A percentile compares a stretch with the other conserved stretches of the same genome.
Evolutionary conservation across 2,329 filamentous ascomycete species (phyloP).

Genomic region (Fusarium sp.): DNA sequence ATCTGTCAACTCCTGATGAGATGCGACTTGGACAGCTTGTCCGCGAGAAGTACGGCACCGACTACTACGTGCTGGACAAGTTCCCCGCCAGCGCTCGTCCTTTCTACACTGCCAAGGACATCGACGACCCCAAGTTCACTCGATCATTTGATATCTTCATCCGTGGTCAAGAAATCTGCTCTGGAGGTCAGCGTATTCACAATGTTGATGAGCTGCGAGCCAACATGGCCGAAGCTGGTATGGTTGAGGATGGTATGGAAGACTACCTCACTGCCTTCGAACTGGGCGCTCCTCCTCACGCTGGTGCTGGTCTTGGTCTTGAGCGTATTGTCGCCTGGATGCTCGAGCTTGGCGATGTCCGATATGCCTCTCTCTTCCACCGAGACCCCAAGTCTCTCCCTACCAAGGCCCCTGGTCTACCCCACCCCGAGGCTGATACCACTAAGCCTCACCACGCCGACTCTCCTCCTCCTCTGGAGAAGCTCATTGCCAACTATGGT

Average conservation of each 20-base stretch:
- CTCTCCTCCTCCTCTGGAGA: slow-evolving; percentile 79
- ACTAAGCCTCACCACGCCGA: slow-evolving; percentile 59
- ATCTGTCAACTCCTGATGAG: slow-evolving; percentile 86
- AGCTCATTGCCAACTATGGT: slow-evolving; percentile 94
- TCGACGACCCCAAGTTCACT: slow-evolving; percentile 76
- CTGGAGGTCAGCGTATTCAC: slow-evolving; percentile 93
- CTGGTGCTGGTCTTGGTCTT: slow-evolving; percentile 88
- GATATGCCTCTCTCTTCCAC: slow-evolving; percentile 87
- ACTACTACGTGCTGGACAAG: slow-evolving; percentile 95
- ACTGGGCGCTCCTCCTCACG: slow-evolving; percentile 88
- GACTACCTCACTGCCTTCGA: slow-evolving; percentile 92
- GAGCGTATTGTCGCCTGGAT: slow-evolving; percentile 90
- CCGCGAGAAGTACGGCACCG: slow-evolving; percentile 86
- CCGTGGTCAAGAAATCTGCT: slow-evolving; percentile 91
- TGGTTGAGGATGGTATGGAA: slow-evolving; percentile 85
- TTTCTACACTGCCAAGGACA: slow-evolving; percentile 91
- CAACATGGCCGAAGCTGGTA: slow-evolving; percentile 80
- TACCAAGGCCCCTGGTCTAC: slow-evolving; percentile 71
- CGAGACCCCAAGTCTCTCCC: slow-evolving; percentile 91
- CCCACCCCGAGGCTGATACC: slow-evolving; percentile 89
- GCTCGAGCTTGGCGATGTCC: slow-evolving; percentile 87
- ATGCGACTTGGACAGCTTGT: slow-evolving; percentile 86
- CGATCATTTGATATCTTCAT: slow-evolving; percentile 97
- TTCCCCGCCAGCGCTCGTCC: slow-evolving; percentile 87
- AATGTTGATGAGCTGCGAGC: slow-evolving; percentile 78